Evolutionary conservation across 2,329 filamentous ascomycete species (phyloP).

Genomic region (Fusarium sp.): DNA sequence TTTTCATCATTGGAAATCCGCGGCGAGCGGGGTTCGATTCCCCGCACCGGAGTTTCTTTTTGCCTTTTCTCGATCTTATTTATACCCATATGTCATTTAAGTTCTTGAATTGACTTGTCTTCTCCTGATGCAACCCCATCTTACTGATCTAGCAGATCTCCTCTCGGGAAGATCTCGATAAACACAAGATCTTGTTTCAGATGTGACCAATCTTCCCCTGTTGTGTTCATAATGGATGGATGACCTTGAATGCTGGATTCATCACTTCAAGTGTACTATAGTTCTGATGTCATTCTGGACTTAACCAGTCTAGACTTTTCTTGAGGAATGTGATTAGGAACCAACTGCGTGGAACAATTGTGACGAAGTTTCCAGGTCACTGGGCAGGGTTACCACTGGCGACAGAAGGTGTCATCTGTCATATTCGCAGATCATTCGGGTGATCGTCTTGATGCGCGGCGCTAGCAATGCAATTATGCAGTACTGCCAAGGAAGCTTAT

Average conservation of each 20-base stretch:
- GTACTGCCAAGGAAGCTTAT: not conserved
- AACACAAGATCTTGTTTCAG: not conserved
- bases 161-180: not conserved
- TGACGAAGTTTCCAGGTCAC: not conserved
- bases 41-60: slow-evolving; percentile 25
- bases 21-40: slow-evolving; percentile 33
- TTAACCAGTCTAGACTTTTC: too few relatives aligned
- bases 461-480: not conserved
- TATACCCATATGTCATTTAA: too few relatives aligned
- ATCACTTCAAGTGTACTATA: not conserved
- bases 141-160: not conserved
- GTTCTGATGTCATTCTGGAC: not conserved
- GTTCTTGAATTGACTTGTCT: too few relatives aligned
- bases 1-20: slow-evolving; percentile 18
- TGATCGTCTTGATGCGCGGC: not conserved
- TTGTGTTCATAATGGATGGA: not conserved
- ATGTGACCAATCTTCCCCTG: not conserved
- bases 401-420: not conserved
- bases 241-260: too few relatives aligned
- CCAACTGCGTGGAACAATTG: not conserved
- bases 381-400: not conserved
- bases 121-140: too few relatives aligned
- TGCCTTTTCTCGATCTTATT: not conserved
- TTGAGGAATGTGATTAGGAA: not conserved
- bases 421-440: not conserved